Conservation (phyloP, 768 basidiomycete species). For the Kwoniella pini region DNA sequence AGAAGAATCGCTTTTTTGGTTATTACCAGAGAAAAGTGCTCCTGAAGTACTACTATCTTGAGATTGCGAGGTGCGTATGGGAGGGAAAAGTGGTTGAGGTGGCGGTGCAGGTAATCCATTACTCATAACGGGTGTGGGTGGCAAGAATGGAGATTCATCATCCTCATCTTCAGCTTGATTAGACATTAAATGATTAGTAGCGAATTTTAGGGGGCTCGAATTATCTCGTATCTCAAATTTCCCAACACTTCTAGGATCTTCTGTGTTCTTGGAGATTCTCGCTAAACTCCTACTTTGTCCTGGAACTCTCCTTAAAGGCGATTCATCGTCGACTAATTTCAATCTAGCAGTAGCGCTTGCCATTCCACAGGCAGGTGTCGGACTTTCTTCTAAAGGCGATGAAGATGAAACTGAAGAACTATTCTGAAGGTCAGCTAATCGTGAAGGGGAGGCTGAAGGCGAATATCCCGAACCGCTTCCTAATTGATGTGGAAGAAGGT, state of each 20-base stretch:
- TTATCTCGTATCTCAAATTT: slow-evolving; percentile 10
- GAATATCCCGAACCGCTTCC: neutral
- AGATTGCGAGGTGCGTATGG: slow-evolving; percentile 34
- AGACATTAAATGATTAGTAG: slow-evolving; percentile 7
- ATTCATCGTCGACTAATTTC: slow-evolving; percentile 45
- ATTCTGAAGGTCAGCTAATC: slow-evolving; percentile 14
- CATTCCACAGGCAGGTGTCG: slow-evolving; percentile 45
- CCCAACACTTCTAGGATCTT: slow-evolving; percentile 6
- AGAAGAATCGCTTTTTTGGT: slow-evolving; percentile 22
- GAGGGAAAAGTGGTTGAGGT: slow-evolving; percentile 47
- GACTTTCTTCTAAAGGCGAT: slow-evolving; percentile 40
- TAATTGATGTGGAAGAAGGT: neutral
- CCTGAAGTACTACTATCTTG: slow-evolving; percentile 32
- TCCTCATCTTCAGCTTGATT: slow-evolving; percentile 24
- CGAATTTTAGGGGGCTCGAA: slow-evolving; percentile 37
- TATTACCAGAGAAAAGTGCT: slow-evolving; percentile 7
- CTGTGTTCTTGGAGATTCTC: slow-evolving; percentile 9
- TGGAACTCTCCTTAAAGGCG: slow-evolving; percentile 41
- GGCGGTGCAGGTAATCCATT: slow-evolving; percentile 26
- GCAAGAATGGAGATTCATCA: slow-evolving; percentile 31
- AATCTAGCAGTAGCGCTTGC: slow-evolving; percentile 39
- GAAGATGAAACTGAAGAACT: slow-evolving; percentile 11
- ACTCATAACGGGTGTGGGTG: slow-evolving; percentile 32
- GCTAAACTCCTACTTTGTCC: slow-evolving; percentile 39
- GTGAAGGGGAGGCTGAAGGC: slow-evolving; percentile 17